A percentile compares a stretch with the other conserved stretches of the same genome.
These are phyloP conservation scores for Begonia loranthoides DNA, from an alignment of 306 rosid genomes.

Conservation along the genomic window DNA sequence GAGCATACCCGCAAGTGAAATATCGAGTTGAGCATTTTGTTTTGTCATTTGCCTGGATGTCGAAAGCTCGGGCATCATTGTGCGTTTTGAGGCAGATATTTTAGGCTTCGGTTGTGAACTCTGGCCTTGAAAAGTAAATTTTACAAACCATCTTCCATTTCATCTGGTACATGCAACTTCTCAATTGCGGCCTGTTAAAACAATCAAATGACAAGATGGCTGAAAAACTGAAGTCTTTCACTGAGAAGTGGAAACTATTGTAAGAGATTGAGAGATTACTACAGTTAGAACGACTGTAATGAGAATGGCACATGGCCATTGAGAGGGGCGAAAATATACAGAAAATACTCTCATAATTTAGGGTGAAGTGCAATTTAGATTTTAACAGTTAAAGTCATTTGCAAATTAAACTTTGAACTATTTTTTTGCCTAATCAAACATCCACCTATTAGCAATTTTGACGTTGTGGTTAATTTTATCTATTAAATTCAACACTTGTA, in stretches of 20 bases:
- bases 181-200: constrained; percentile 85
- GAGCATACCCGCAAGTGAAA: too few species aligned
- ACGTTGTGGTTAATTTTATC: too few species aligned
- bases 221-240: neutral
- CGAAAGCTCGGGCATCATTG: neutral
- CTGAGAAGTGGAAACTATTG: neutral
- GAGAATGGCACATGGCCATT: too few species aligned
- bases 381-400: too few species aligned
- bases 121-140: neutral
- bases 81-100: neutral
- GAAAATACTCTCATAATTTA: too few species aligned
- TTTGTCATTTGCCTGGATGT: neutral
- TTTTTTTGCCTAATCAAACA: too few species aligned
- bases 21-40: neutral
- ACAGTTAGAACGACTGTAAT: neutral
- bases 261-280: too few species aligned
- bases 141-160: constrained; percentile 57
- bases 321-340: too few species aligned
- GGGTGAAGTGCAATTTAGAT: too few species aligned
- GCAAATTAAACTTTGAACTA: too few species aligned
- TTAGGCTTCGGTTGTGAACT: neutral
- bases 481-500: too few species aligned
- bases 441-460: too few species aligned
- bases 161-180: constrained; percentile 94
- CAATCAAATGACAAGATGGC: constrained; percentile 7